A percentile compares a stretch with the other conserved stretches of the same genome.
Conservation (phyloP, 768 basidiomycete genomes). For the Erythrobasidium yunnanense region DNA sequence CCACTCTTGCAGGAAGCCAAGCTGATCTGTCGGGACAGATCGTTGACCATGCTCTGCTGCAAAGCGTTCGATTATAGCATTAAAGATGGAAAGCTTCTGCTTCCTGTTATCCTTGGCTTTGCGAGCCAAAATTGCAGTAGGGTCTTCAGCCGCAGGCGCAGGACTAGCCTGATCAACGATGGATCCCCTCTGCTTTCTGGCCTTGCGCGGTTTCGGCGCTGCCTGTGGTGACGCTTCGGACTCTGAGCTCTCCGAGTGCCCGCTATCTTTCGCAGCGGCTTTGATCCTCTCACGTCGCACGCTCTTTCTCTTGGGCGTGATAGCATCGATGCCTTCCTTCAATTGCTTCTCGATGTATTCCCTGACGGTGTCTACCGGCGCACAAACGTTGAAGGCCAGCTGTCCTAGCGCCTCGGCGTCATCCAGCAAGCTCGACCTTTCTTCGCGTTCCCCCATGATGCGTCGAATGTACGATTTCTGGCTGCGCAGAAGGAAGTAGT, state of each 20-base stretch:
- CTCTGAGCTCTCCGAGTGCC: slow-evolving; percentile 5
- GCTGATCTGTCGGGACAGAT: background rate
- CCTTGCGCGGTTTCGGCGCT: slow-evolving; percentile 29
- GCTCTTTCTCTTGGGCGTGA: slow-evolving; percentile 1
- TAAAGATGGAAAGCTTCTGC: slow-evolving; percentile 59
- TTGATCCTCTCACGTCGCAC: background rate
- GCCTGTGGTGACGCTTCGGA: slow-evolving; percentile 33
- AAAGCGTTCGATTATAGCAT: slow-evolving; percentile 49
- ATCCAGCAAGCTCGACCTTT: slow-evolving; percentile 47
- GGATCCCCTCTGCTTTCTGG: background rate
- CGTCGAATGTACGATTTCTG: slow-evolving; percentile 57
- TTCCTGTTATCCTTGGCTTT: slow-evolving; percentile 56
- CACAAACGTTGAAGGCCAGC: slow-evolving; percentile 42
- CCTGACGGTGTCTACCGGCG: slow-evolving; percentile 49
- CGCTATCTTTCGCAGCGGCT: too few species aligned
- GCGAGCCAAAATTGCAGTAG: slow-evolving; percentile 46
- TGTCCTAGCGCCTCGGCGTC: slow-evolving; percentile 38
- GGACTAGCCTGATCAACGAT: background rate
- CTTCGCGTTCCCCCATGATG: slow-evolving; percentile 44
- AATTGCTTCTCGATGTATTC: slow-evolving; percentile 47
- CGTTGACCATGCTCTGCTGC: slow-evolving; percentile 24
- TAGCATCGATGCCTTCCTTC: slow-evolving; percentile 39
- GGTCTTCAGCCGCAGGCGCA: slow-evolving; percentile 42
- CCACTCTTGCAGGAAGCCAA: slow-evolving; percentile 30
- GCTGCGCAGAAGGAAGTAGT: slow-evolving; percentile 57